Evolutionary conservation across 208 protist species (phyloP), one percentile per base, ranked within the genome.

Genomic region (Crithidia thermophila): DNA sequence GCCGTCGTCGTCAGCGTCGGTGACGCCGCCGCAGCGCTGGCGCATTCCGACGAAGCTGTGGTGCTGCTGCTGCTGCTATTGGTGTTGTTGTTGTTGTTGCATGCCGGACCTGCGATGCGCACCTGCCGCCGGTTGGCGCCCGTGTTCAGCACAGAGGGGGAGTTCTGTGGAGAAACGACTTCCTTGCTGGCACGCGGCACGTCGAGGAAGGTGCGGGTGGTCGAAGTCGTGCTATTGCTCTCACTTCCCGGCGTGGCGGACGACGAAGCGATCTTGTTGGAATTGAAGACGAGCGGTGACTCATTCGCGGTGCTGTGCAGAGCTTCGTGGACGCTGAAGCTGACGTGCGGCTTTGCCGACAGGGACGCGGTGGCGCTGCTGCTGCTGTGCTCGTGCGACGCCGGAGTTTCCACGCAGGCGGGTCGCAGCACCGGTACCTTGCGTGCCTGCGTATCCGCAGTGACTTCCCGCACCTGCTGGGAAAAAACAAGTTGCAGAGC

Each of bases 401-500:
- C 4, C 6, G 46, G n/a, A 10, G 45, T 20, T 20, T 64, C 56
- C 34, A 64, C 36, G 30, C 46, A 72, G 36, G 66, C 55, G 5
- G 66, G 47, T 4, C 56, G 55, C 25, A 72, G 57, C 25, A 40
- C 8, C 20, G 39, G 56, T 36, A 47, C 53, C 31, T 31, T 46
- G 13, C 46, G 37, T 13, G 9, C 0, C 25, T 34, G 39, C 20
- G 3, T 6, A 18, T 34, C 58, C 1, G 1, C 56, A 4, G 33
- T 59, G 36, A 59, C 36, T 42, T 53, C 57, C 52, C 40, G 14
- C 18, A 21, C 23, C 67, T 58, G 36, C 18, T 51, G 67, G 7
- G 49, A 76, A 16, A 60, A 46, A 0, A 42, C 37, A 28, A 70
- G 28, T 28, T 40, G 53, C 21, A 65, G 36, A 34, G 69, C 21